Evolutionary conservation across 2,329 filamentous ascomycete species (phyloP), one percentile per base, ranked within the genome.

Genomic region (Sclerotinia borealis): DNA sequence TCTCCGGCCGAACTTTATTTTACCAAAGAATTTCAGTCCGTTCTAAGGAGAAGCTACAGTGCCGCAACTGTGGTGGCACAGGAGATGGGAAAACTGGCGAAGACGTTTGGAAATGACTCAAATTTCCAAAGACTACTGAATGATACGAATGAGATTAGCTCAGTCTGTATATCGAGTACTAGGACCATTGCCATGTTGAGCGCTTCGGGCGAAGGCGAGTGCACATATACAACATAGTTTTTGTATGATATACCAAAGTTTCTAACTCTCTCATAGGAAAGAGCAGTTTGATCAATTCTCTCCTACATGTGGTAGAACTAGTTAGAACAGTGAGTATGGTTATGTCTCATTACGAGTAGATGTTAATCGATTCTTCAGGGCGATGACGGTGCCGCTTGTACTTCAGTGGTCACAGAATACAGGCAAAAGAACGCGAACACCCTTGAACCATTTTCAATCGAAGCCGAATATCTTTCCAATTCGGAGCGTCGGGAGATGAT

Each of bases 261-360:
- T 31, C 58, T 68, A 31, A 69, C 48, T 31, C 55, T 15, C 43
- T n/a, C 47, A 15, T 36, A 72, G 73, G 72, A 50, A 72, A 69
- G 66, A 76, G 75, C 56, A 75, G 69, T 62, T 65, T 76, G 4
- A 75, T 76, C 17, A 76, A 76, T 59, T 74, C 74, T n/a, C 67
- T 76, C 0, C 72, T 76, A 3, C 71, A 76, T 52, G 69, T 71
- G 9, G 71, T 73, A 11, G 69, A 70, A 1, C 61, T 76, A 41
- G 70, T 70, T 15, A 67, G 69, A 63, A 72, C 68, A 52, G 70
- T 72, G 51, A 19, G 68, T 64, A 25, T 15, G 4, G 22, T 39
- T 51, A 60, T 52, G 47, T 62, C 47, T 63, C 27, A 29, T 45
- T 29, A 47, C 17, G 19, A 19, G 60, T 19, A 72, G 71, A n/a